These are phyloP conservation scores for Stephanodiscus minutulus DNA, from an alignment of 108 stramenopile species.

Conservation along the genomic window DNA sequence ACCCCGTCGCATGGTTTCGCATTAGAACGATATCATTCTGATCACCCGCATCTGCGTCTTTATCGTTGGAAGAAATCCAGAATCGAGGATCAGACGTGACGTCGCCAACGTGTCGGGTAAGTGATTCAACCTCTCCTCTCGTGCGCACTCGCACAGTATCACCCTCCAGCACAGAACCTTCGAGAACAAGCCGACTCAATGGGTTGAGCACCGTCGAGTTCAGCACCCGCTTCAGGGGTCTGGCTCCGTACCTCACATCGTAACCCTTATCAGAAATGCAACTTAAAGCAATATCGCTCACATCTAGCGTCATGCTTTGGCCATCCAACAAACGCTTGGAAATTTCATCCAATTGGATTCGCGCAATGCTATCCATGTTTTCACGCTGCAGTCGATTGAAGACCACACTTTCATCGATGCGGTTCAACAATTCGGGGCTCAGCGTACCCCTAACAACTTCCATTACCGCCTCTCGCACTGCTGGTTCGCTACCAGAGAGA, in stretches of 20 bases:
- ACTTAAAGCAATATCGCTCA: constrained; percentile 56
- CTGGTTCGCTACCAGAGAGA: constrained; percentile 64
- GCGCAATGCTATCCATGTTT: constrained; percentile 70
- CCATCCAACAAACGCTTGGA: constrained; percentile 58
- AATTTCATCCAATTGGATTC: constrained; percentile 67
- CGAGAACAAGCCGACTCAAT: constrained; percentile 70
- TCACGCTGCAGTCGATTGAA: constrained; percentile 78
- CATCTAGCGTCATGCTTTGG: constrained; percentile 70
- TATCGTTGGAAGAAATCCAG: constrained; percentile 59
- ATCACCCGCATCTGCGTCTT: constrained; percentile 37
- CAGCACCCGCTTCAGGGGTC: constrained; percentile 90
- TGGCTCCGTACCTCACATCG: constrained; percentile 93
- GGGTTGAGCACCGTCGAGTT: constrained; percentile 88
- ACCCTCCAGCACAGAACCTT: constrained; percentile 67
- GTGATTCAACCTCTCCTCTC: constrained; percentile 59
- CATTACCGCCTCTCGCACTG: constrained; percentile 67
- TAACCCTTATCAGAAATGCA: constrained; percentile 76
- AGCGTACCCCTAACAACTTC: constrained; percentile 67
- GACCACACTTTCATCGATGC: constrained; percentile 73
- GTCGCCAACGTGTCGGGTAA: constrained; percentile 18
- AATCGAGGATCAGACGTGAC: constrained; percentile 31
- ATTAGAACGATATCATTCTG: constrained; percentile 74
- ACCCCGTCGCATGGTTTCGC: constrained; percentile 8
- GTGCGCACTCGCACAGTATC: constrained; percentile 72
- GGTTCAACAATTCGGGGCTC: constrained; percentile 78